phyloP scores from a whole-genome alignment of 345 rosid genomes.

The Melaleuca quinquenervia region DNA sequence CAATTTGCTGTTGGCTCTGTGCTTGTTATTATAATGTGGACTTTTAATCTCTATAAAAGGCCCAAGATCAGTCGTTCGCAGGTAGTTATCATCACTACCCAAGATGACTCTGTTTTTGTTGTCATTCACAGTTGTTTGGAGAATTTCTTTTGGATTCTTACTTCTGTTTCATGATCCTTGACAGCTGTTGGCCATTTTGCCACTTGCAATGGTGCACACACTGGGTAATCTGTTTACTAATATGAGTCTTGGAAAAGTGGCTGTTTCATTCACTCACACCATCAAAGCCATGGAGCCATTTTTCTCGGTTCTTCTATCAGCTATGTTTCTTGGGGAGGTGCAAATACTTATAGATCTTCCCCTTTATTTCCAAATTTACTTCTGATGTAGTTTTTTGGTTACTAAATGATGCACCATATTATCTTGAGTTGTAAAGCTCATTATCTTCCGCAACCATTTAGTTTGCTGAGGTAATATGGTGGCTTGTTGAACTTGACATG shows the following conservation, averaged over 20 bases:
- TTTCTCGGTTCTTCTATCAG: conserved; percentile 43
- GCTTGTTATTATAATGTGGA: conserved; percentile 33
- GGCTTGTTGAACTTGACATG: not conserved
- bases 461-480: not conserved
- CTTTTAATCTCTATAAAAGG: conserved; percentile 32
- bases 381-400: not conserved
- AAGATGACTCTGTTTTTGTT: too few relatives aligned
- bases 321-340: conserved; percentile 46
- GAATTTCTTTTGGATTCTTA: not conserved
- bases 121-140: too few relatives aligned
- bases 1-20: conserved; percentile 36
- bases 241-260: conserved; percentile 44
- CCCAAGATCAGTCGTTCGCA: conserved; percentile 26
- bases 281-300: conserved; percentile 48
- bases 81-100: not conserved
- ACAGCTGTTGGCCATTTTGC: conserved; percentile 33
- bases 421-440: not conserved
- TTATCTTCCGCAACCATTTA: not conserved
- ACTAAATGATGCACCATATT: not conserved
- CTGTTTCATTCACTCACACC: conserved; percentile 49
- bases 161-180: not conserved
- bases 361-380: not conserved
- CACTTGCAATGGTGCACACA: conserved; percentile 28
- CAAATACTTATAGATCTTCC: not conserved
- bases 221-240: conserved; percentile 38